Conservation (phyloP, 2,329 filamentous ascomycete genomes). For the Pseudogymnoascus sp. region DNA sequence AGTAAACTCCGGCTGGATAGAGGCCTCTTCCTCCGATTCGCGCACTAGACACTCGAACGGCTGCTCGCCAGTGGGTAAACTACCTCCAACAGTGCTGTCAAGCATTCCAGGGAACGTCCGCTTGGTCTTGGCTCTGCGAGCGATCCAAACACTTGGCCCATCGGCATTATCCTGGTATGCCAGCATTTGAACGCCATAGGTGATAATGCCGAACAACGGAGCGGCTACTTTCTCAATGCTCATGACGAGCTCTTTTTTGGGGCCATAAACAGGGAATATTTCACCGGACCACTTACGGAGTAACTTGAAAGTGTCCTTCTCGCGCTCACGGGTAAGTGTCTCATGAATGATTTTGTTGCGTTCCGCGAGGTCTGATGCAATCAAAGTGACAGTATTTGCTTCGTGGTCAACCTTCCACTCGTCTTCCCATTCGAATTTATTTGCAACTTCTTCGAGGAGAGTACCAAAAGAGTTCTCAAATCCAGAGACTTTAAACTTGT, state of each 20-base stretch:
- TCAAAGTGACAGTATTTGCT: constrained; percentile 10
- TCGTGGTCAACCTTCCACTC: constrained; percentile 13
- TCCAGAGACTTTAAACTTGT: constrained; percentile 17
- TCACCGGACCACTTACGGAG: constrained; percentile 30
- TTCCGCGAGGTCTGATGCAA: constrained; percentile 4
- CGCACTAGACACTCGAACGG: constrained; percentile 23
- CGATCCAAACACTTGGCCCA: constrained; percentile 23
- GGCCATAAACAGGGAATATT: constrained; percentile 33
- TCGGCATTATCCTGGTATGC: constrained; percentile 25
- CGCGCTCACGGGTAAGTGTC: constrained; percentile 7
- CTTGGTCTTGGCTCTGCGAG: constrained; percentile 19
- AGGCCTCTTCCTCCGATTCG: constrained; percentile 25
- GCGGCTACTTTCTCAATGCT: constrained; percentile 34
- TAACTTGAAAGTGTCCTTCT: background rate
- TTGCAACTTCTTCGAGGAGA: constrained; percentile 10
- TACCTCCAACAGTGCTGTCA: constrained; percentile 23
- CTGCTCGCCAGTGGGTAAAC: constrained; percentile 16
- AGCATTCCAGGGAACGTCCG: constrained; percentile 27
- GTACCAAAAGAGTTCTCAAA: constrained; percentile 15
- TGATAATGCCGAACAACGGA: constrained; percentile 35
- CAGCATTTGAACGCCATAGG: constrained; percentile 34
- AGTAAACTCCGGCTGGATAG: constrained; percentile 18
- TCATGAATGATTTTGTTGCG: constrained; percentile 11
- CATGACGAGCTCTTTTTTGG: constrained; percentile 31
- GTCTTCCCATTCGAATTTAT: constrained; percentile 5